Evolutionary conservation across 108 stramenopile species (phyloP).

Genomic region (Epithemia pelagica): DNA sequence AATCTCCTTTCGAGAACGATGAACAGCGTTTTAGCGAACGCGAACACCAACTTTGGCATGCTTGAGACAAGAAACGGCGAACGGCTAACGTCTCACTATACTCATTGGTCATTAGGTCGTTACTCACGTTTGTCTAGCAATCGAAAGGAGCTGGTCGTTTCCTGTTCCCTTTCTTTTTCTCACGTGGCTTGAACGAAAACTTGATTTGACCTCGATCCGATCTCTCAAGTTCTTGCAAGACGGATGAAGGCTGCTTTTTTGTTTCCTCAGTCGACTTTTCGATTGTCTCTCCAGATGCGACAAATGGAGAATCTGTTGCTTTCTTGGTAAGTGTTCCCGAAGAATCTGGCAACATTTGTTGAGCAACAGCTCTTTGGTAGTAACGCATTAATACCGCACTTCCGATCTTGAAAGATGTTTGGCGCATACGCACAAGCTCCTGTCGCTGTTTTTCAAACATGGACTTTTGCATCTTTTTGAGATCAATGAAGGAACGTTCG

Average conservation of each 20-base stretch:
- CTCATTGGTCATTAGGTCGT: too few relatives aligned
- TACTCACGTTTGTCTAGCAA: neutral
- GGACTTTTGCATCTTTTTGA: conserved; percentile 56
- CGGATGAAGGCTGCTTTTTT: conserved; percentile 11
- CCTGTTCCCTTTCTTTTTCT: neutral
- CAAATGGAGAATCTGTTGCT: conserved; percentile 1
- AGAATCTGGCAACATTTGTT: conserved; percentile 7
- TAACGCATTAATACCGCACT: conserved; percentile 22
- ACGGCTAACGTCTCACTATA: too few relatives aligned
- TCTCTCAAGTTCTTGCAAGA: conserved; percentile 19
- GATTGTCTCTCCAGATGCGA: neutral
- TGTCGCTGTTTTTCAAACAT: conserved; percentile 64
- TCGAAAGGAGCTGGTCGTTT: neutral
- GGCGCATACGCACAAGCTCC: conserved; percentile 40
- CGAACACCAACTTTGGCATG: too few relatives aligned
- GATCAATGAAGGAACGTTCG: conserved; percentile 62
- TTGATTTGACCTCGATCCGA: neutral
- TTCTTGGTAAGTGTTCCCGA: too few relatives aligned
- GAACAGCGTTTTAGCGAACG: too few relatives aligned
- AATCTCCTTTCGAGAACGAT: too few relatives aligned
- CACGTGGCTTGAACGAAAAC: neutral
- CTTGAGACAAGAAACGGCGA: too few relatives aligned
- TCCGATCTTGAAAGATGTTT: conserved; percentile 32
- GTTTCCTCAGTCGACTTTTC: neutral
- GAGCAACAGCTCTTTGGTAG: conserved; percentile 21